Conservation (phyloP, 1,284 basidiomycete genomes). For the Ganoderma leucocontextum region DNA sequence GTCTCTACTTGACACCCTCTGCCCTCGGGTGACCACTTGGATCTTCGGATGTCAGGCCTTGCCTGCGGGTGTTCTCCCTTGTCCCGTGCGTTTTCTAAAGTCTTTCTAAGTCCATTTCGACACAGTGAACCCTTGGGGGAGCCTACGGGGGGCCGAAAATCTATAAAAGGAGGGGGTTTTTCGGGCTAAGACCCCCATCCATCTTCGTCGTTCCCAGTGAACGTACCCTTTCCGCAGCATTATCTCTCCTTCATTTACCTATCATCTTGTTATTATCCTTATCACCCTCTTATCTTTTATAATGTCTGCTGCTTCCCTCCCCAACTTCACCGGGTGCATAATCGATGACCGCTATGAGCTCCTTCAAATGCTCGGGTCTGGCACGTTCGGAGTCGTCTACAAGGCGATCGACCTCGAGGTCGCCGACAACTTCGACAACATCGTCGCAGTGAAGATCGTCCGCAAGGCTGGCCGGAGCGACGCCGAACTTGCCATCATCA, state of each 20-base stretch:
- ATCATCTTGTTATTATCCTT: background rate
- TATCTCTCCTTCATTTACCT: background rate
- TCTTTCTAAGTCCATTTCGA: background rate
- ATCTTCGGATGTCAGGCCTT: background rate
- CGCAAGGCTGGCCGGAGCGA: slow-evolving; percentile 23
- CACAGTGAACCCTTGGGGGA: background rate
- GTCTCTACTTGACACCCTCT: no score
- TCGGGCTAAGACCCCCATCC: slow-evolving; percentile 3
- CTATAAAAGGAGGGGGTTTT: background rate
- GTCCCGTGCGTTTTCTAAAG: background rate
- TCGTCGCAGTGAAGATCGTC: slow-evolving; percentile 40
- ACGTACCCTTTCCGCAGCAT: background rate
- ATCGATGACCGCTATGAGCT: slow-evolving; percentile 23
- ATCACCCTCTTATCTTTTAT: background rate
- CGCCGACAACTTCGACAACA: slow-evolving; percentile 15
- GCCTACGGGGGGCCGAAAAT: background rate
- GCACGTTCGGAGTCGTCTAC: slow-evolving; percentile 44
- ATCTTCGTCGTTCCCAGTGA: slow-evolving; percentile 3
- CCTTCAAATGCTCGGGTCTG: slow-evolving; percentile 38
- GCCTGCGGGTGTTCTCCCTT: background rate
- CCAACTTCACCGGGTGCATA: slow-evolving; percentile 27
- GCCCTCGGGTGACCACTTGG: background rate
- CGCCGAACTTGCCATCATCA: slow-evolving; percentile 7
- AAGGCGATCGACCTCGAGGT: slow-evolving; percentile 38
- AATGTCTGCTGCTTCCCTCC: slow-evolving; percentile 17